Evolutionary conservation across 257 asterid species (phyloP).

Genomic region (Verbascum thapsus): DNA sequence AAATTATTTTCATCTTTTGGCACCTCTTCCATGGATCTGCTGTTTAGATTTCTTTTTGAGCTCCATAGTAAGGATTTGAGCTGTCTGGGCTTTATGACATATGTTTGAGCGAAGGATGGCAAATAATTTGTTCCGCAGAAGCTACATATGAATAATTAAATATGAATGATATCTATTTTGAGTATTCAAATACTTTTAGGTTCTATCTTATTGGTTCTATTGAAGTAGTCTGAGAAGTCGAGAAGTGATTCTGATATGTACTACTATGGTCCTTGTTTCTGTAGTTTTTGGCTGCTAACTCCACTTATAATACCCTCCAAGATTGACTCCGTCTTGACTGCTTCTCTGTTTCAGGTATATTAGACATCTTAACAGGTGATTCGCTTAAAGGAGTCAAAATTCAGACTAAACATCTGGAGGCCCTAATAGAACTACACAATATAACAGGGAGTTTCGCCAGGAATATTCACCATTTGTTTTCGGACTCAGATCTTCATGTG

Average conservation of each 20-base stretch:
- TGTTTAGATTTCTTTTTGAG: conserved; percentile 17
- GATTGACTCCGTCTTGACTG: conserved; percentile 29
- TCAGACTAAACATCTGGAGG: conserved; percentile 83
- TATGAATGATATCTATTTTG: too few species aligned
- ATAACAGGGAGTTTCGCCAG: conserved; percentile 85
- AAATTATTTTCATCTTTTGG: background rate
- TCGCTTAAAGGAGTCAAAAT: conserved; percentile 82
- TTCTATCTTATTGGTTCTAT: too few species aligned
- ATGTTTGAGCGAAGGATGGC: too few species aligned
- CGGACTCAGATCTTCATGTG: conserved; percentile 71
- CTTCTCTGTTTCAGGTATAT: conserved; percentile 66
- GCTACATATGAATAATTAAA: too few species aligned
- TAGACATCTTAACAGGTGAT: conserved; percentile 91
- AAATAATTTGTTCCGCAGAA: too few species aligned
- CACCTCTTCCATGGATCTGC: too few species aligned
- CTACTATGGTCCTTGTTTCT: conserved; percentile 10
- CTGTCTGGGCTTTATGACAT: too few species aligned
- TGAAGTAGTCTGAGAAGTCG: conserved; percentile 11
- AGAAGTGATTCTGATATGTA: background rate
- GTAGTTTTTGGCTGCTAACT: conserved; percentile 20
- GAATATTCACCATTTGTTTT: conserved; percentile 84
- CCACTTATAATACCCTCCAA: conserved; percentile 10
- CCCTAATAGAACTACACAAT: conserved; percentile 84
- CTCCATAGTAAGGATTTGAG: conserved; percentile 2
- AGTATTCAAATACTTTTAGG: too few species aligned